Evolutionary conservation across 139 green algal species (phyloP).

Genomic region (Pleodorina starrii): DNA sequence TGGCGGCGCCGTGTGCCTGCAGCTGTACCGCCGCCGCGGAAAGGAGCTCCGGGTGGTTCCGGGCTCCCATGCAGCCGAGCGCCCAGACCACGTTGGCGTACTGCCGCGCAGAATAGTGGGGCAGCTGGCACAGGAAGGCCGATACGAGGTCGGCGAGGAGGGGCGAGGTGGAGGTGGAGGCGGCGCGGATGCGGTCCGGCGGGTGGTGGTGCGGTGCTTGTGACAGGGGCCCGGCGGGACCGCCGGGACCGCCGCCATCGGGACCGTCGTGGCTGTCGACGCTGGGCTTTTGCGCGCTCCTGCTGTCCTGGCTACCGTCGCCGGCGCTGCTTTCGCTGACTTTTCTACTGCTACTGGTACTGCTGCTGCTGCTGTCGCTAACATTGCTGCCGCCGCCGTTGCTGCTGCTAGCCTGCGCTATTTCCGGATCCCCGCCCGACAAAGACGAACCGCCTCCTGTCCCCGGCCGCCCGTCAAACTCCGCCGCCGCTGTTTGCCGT

Average conservation of each 20-base stretch:
- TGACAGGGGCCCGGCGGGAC: too few relatives aligned
- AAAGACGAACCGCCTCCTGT: too few relatives aligned
- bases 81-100: constrained; percentile 64
- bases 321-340: neutral
- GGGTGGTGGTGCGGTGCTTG: too few relatives aligned
- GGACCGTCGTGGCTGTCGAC: too few relatives aligned
- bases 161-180: too few relatives aligned
- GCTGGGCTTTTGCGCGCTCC: neutral
- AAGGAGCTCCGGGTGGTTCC: constrained; percentile 8
- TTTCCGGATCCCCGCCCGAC: too few relatives aligned
- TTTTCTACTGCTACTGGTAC: neutral
- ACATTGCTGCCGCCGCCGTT: neutral
- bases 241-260: too few relatives aligned
- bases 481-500: too few relatives aligned
- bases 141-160: constrained; percentile 33
- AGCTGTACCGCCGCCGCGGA: constrained; percentile 7
- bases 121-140: constrained; percentile 3
- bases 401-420: neutral
- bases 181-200: too few relatives aligned
- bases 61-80: constrained; percentile 28
- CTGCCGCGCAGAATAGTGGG: constrained; percentile 47
- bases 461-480: too few relatives aligned
- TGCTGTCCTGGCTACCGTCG: neutral
- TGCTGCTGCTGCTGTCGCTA: neutral
- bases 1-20: neutral